Percentiles rank a stretch among this genome's conserved stretches.
Conservation (phyloP, 371 early-diverging fungal species). For the Blastocladiella emersonii region DNA sequence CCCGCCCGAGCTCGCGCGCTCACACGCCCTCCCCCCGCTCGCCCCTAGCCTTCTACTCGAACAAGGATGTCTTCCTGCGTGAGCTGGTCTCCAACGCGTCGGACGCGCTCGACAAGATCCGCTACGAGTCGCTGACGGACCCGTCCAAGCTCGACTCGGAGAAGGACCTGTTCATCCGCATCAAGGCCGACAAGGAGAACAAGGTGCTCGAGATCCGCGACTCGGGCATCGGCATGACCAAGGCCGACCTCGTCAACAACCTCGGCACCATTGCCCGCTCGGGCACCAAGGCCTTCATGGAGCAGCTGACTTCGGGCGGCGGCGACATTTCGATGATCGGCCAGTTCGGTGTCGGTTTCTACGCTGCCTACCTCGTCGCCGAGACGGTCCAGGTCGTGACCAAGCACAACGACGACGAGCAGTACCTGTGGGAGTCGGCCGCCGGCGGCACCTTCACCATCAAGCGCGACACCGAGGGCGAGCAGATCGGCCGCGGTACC, state of each 20-base stretch:
- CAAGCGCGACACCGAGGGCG: constrained; percentile 63
- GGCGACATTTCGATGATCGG: constrained; percentile 89
- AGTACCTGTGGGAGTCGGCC: constrained; percentile 88
- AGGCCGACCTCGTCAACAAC: constrained; percentile 88
- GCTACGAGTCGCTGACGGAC: constrained; percentile 69
- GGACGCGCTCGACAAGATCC: constrained; percentile 92
- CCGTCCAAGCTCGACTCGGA: constrained; percentile 58
- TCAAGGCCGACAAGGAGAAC: constrained; percentile 64
- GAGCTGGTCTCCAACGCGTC: constrained; percentile 90
- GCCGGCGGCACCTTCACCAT: constrained; percentile 89
- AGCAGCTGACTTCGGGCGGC: constrained; percentile 54
- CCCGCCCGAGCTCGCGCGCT: too few species aligned
- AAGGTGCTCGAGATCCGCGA: constrained; percentile 56
- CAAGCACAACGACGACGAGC: constrained; percentile 87
- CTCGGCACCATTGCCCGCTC: constrained; percentile 94
- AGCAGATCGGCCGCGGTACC: constrained; percentile 72
- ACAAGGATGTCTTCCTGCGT: constrained; percentile 91
- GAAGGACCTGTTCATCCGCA: constrained; percentile 67
- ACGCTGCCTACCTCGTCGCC: constrained; percentile 92
- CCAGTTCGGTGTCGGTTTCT: constrained; percentile 98
- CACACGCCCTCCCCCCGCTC: too few species aligned
- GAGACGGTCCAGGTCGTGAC: constrained; percentile 88
- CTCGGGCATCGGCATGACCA: constrained; percentile 95
- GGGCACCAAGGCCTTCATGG: constrained; percentile 91
- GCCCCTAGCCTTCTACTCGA: constrained; percentile 49